Percentiles rank a stretch among this genome's conserved stretches.
These are phyloP conservation scores for Pichia kudriavzevii DNA, from an alignment of 1,139 yeast species.

Conservation along the genomic window DNA sequence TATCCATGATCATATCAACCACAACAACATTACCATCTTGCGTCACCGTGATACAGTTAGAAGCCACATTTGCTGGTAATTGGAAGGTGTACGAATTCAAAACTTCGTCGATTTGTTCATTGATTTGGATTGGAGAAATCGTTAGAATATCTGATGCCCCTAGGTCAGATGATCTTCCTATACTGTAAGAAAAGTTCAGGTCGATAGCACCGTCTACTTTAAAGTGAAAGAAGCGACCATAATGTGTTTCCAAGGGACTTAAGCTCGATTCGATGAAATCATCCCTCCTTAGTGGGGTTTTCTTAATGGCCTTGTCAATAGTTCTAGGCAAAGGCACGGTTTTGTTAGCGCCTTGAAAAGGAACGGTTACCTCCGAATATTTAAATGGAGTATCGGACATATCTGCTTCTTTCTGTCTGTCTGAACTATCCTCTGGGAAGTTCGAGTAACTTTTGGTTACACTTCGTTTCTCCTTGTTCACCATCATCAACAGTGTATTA, in stretches of 20 bases:
- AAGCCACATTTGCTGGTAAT: constrained; percentile 21
- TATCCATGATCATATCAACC: constrained; percentile 29
- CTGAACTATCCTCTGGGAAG: too few relatives aligned
- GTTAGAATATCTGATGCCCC: constrained; percentile 14
- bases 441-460: too few relatives aligned
- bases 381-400: constrained; percentile 4
- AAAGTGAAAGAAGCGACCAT: constrained; percentile 3
- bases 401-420: too few relatives aligned
- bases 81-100: constrained; percentile 17
- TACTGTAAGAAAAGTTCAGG: constrained; percentile 1
- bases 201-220: constrained; percentile 1
- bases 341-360: constrained; percentile 10
- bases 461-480: too few relatives aligned
- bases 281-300: constrained; percentile 6
- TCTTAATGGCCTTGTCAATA: constrained; percentile 16
- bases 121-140: constrained; percentile 23
- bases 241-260: constrained; percentile 6
- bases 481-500: too few relatives aligned
- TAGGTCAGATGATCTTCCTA: constrained; percentile 2
- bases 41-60: constrained; percentile 20
- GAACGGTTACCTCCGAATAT: constrained; percentile 17
- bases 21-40: constrained; percentile 17
- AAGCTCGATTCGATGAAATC: too few relatives aligned
- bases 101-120: constrained; percentile 17
- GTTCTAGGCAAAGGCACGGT: constrained; percentile 14